Evolutionary conservation across 2,329 filamentous ascomycete species (phyloP).

Genomic region (Aspergillus ibericus): DNA sequence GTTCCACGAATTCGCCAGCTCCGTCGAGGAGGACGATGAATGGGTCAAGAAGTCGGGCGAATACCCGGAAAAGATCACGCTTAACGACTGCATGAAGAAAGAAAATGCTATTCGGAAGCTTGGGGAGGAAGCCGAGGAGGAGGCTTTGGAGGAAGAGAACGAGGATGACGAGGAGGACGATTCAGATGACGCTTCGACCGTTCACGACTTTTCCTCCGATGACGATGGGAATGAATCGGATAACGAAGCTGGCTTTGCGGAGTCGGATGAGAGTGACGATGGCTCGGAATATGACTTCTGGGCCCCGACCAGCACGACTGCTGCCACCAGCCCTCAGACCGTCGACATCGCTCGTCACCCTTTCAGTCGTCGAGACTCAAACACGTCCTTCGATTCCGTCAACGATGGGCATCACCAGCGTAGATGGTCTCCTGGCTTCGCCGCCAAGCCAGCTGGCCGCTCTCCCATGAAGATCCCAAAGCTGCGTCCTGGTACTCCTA

Average conservation of each 20-base stretch:
- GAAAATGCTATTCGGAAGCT: constrained; percentile 85
- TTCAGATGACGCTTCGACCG: constrained; percentile 63
- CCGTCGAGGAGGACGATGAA: constrained; percentile 77
- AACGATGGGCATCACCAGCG: constrained; percentile 29
- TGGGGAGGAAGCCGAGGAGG: constrained; percentile 86
- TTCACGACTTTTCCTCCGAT: constrained; percentile 52
- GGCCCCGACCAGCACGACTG: constrained; percentile 49
- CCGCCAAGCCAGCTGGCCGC: constrained; percentile 28
- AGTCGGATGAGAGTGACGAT: constrained; percentile 65
- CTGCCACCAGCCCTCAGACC: constrained; percentile 56
- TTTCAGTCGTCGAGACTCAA: constrained; percentile 50
- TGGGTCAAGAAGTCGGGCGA: constrained; percentile 77
- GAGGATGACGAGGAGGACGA: constrained; percentile 49
- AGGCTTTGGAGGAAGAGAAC: constrained; percentile 73
- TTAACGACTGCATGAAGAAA: constrained; percentile 85
- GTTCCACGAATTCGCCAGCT: constrained; percentile 92
- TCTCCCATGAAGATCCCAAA: constrained; percentile 49
- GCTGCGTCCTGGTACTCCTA: constrained; percentile 69
- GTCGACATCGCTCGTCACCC: constrained; percentile 49
- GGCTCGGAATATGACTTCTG: constrained; percentile 67
- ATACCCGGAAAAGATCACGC: constrained; percentile 71
- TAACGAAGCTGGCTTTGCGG: constrained; percentile 70
- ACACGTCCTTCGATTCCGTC: constrained; percentile 56
- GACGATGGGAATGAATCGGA: constrained; percentile 78
- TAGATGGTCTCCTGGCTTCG: constrained; percentile 33